Conservation (phyloP, 1,284 basidiomycete species). For the Rhodotorula sp. region DNA sequence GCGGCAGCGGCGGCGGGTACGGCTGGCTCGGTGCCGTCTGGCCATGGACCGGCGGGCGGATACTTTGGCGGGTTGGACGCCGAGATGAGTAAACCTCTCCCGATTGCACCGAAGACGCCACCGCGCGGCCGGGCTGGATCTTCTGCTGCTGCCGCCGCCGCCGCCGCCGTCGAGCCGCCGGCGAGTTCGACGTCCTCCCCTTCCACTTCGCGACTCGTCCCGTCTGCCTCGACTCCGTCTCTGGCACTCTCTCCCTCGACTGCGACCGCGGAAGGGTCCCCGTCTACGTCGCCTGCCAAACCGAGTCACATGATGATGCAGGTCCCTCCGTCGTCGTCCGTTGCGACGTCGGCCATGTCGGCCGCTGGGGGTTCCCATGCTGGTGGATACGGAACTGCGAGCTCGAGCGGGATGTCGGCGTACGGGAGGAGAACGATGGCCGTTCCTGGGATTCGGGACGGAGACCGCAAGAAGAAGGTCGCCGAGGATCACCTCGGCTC, state of each 20-base stretch:
- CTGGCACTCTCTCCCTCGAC: not conserved
- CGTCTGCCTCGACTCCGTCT: constrained; percentile 10
- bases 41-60: not conserved
- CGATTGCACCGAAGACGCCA: not conserved
- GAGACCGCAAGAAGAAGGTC: constrained; percentile 12
- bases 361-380: not conserved
- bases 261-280: not conserved
- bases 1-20: no score
- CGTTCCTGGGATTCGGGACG: constrained; percentile 23
- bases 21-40: not conserved
- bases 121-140: not conserved
- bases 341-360: not conserved
- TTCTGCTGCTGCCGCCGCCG: not conserved
- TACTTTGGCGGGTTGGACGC: not conserved
- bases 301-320: not conserved
- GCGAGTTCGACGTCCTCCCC: not conserved
- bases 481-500: constrained; percentile 24
- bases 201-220: not conserved
- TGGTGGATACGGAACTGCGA: not conserved
- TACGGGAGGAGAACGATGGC: constrained; percentile 19
- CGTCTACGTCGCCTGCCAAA: not conserved
- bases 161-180: not conserved
- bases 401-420: not conserved
- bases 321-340: not conserved
- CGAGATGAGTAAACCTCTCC: not conserved